Evolutionary conservation across 805 yeast genomes (phyloP).

Genomic region (Starmerella geochares): DNA sequence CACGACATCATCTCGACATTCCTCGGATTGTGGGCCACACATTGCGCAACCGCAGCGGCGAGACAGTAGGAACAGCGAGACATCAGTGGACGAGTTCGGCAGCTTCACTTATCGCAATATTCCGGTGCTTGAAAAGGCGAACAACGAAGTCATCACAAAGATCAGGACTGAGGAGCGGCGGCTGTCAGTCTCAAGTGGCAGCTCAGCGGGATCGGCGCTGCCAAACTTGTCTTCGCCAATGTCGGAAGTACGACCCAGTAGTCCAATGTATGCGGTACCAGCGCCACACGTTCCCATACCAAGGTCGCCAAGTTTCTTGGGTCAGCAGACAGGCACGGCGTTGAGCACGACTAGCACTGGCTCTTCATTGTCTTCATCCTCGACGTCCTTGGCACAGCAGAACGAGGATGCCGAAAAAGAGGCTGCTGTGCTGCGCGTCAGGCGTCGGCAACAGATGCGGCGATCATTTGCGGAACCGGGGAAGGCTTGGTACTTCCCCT

Average conservation of each 20-base stretch:
- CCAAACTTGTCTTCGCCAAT: constrained; percentile 7
- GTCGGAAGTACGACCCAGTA: constrained; percentile 6
- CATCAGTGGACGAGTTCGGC: constrained; percentile 52
- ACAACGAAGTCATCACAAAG: constrained; percentile 81
- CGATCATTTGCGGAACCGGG: constrained; percentile 12
- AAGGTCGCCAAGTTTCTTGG: not conserved
- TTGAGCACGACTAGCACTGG: not conserved
- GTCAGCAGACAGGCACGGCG: not conserved
- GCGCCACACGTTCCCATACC: constrained; percentile 3
- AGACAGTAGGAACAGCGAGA: constrained; percentile 15
- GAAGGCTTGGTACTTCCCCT: constrained; percentile 9
- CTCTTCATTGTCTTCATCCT: constrained; percentile 7
- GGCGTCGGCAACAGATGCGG: constrained; percentile 22
- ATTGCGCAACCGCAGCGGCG: constrained; percentile 7
- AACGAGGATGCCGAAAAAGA: constrained; percentile 16
- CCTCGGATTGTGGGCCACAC: not conserved
- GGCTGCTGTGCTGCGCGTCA: constrained; percentile 21
- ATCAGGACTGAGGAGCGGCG: constrained; percentile 54
- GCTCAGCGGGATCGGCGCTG: constrained; percentile 31
- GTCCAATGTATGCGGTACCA: constrained; percentile 7
- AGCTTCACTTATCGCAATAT: constrained; percentile 82
- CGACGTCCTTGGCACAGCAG: not conserved
- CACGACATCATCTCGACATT: not conserved
- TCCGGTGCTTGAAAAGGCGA: constrained; percentile 84
- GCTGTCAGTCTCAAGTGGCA: constrained; percentile 30